Conservation (phyloP, 1,139 yeast species). For the Zhuliangozyma blackwelliae region DNA sequence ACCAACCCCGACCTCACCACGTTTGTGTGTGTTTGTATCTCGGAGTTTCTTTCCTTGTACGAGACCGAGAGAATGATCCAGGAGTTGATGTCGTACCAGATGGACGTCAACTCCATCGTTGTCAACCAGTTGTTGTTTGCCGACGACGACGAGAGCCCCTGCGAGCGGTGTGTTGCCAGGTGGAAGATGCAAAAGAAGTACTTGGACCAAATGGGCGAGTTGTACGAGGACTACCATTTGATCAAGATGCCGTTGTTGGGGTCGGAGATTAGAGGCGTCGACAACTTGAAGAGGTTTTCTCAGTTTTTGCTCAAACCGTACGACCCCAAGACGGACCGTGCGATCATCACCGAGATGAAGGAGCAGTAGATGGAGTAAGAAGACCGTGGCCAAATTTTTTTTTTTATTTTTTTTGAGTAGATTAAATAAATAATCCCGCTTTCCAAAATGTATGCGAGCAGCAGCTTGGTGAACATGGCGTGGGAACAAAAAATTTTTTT, state of each 20-base stretch:
- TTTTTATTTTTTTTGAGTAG: too few relatives aligned
- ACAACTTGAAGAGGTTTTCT: slow-evolving; percentile 74
- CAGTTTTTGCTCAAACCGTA: slow-evolving; percentile 66
- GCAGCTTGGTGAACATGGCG: too few relatives aligned
- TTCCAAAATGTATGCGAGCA: too few relatives aligned
- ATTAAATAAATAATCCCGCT: too few relatives aligned
- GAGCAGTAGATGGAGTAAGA: slow-evolving; percentile 30
- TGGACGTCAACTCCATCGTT: slow-evolving; percentile 94
- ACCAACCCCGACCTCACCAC: slow-evolving; percentile 95
- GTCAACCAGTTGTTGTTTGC: slow-evolving; percentile 92
- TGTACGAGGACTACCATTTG: slow-evolving; percentile 91
- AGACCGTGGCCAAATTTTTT: background rate
- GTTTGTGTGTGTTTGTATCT: slow-evolving; percentile 93
- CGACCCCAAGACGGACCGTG: slow-evolving; percentile 59
- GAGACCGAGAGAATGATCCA: slow-evolving; percentile 98
- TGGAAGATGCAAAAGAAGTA: slow-evolving; percentile 96
- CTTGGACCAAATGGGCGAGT: slow-evolving; percentile 88
- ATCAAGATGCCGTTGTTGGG: slow-evolving; percentile 94
- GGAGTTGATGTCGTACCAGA: slow-evolving; percentile 87
- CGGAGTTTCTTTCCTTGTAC: slow-evolving; percentile 90
- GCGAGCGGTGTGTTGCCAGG: slow-evolving; percentile 88
- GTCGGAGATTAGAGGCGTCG: slow-evolving; percentile 87
- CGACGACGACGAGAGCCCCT: slow-evolving; percentile 59
- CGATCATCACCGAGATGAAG: slow-evolving; percentile 61
- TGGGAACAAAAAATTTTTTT: too few relatives aligned